These are phyloP conservation scores for Russula abietina DNA, from an alignment of 768 basidiomycete genomes.

Conservation along the genomic window DNA sequence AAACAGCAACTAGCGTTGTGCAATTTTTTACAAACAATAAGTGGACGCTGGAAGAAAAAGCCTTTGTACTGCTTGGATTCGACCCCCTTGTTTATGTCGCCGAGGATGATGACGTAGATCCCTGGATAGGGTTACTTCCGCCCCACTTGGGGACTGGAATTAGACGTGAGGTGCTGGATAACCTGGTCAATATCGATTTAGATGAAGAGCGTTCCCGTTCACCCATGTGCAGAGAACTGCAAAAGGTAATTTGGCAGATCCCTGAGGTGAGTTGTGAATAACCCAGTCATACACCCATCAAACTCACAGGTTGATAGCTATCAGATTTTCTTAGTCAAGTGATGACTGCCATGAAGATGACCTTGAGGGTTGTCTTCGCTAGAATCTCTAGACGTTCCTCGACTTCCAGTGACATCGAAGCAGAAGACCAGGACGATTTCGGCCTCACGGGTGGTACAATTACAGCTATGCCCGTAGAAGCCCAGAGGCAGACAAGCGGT, in stretches of 20 bases:
- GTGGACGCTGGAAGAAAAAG: conserved; percentile 60
- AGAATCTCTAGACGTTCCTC: conserved; percentile 25
- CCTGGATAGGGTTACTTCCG: conserved; percentile 45
- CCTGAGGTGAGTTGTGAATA: conserved; percentile 58
- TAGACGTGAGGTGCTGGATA: conserved; percentile 45
- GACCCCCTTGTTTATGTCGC: conserved; percentile 53
- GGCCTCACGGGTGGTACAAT: conserved; percentile 41
- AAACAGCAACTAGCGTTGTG: conserved; percentile 38
- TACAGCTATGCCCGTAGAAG: conserved; percentile 31
- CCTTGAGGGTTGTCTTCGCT: conserved; percentile 39
- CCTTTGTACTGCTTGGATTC: conserved; percentile 57
- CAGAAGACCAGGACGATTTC: conserved; percentile 53
- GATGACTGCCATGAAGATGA: conserved; percentile 34
- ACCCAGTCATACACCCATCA: neutral
- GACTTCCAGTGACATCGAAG: conserved; percentile 30
- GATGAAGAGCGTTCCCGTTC: conserved; percentile 19
- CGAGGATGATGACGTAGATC: conserved; percentile 27
- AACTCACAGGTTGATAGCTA: conserved; percentile 37
- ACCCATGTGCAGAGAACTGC: conserved; percentile 38
- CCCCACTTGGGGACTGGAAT: conserved; percentile 54
- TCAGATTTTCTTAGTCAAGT: conserved; percentile 41
- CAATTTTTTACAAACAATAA: conserved; percentile 37
- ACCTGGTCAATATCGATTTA: conserved; percentile 28
- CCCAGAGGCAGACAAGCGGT: conserved; percentile 29
- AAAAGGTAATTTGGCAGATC: conserved; percentile 60